These are phyloP conservation scores for Aspergillus bombycis DNA, from an alignment of 2,329 filamentous ascomycete species.

Conservation along the genomic window DNA sequence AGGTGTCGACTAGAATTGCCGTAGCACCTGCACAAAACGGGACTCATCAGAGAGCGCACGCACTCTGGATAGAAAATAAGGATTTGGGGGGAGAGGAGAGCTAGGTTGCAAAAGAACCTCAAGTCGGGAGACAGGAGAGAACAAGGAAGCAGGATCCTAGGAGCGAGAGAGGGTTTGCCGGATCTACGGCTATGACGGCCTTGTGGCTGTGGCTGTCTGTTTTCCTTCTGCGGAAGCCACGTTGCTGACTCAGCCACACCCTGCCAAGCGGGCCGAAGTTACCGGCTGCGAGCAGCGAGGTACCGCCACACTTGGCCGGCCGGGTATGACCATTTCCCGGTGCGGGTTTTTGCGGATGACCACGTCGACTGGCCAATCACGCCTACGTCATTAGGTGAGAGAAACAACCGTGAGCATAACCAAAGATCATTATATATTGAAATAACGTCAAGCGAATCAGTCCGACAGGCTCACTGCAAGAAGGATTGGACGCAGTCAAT, in stretches of 20 bases:
- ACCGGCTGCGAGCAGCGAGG: not conserved
- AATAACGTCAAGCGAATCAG: not conserved
- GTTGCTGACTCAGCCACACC: conserved; percentile 18
- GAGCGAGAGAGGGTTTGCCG: conserved; percentile 19
- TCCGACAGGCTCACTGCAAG: not conserved
- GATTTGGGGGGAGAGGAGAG: conserved; percentile 10
- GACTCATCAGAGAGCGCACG: conserved; percentile 45
- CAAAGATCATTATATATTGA: not conserved
- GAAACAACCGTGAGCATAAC: not conserved
- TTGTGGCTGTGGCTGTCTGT: conserved; percentile 21
- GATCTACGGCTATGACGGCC: conserved; percentile 32
- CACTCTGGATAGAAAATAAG: conserved; percentile 29
- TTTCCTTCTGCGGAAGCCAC: conserved; percentile 13
- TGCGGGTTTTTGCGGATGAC: conserved; percentile 23
- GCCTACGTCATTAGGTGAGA: conserved; percentile 3
- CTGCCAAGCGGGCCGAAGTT: conserved; percentile 8
- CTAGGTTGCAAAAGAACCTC: conserved; percentile 11
- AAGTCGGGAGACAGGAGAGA: conserved; percentile 6
- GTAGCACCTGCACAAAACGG: conserved; percentile 42
- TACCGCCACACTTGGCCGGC: conserved; percentile 27
- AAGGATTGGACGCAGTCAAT: conserved; percentile 1
- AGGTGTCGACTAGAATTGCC: conserved; percentile 47
- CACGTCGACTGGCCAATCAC: conserved; percentile 12
- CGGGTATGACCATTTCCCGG: conserved; percentile 28
- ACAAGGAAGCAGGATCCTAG: conserved; percentile 13